Percentiles rank a stretch among this genome's conserved stretches.
These are phyloP conservation scores for Agarophyton chilense DNA, from an alignment of 23 red algal species.

Conservation along the genomic window DNA sequence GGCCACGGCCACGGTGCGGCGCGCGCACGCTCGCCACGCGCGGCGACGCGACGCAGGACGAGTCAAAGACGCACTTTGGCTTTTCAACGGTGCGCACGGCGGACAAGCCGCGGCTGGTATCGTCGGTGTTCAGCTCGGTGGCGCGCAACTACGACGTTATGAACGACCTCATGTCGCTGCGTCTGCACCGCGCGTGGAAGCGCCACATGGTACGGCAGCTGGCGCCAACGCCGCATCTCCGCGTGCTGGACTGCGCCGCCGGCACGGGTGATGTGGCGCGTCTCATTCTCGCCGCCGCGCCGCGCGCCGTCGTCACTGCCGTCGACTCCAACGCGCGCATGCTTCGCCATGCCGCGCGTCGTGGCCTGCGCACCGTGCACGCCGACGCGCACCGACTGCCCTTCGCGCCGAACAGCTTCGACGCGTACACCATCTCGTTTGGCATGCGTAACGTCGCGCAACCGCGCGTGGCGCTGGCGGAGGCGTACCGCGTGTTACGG, in stretches of 20 bases:
- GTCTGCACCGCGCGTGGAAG: slow-evolving; percentile 96
- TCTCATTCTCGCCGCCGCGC: slow-evolving; percentile 49
- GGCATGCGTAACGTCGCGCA: slow-evolving; percentile 93
- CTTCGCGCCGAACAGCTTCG: slow-evolving; percentile 50
- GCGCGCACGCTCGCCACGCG: background rate
- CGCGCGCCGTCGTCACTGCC: slow-evolving; percentile 21
- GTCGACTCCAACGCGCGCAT: slow-evolving; percentile 75
- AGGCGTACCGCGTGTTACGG: slow-evolving; percentile 90
- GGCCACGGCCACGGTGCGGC: too few species aligned
- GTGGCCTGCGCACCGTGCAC: slow-evolving; percentile 54
- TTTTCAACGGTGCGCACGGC: slow-evolving; percentile 30
- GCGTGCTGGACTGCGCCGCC: slow-evolving; percentile 85
- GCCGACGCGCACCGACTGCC: slow-evolving; percentile 85
- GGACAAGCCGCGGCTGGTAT: slow-evolving; percentile 74
- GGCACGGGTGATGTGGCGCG: slow-evolving; percentile 95
- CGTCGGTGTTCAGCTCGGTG: slow-evolving; percentile 85
- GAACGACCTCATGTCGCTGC: slow-evolving; percentile 98
- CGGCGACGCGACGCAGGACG: background rate
- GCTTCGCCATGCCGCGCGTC: slow-evolving; percentile 48
- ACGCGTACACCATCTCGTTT: slow-evolving; percentile 95
- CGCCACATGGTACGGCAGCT: slow-evolving; percentile 66
- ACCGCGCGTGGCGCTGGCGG: slow-evolving; percentile 63
- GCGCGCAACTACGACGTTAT: slow-evolving; percentile 92
- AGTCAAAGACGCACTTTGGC: slow-evolving; percentile 70
- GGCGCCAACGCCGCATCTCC: slow-evolving; percentile 50